Evolutionary conservation across 2,329 filamentous ascomycete species (phyloP), one percentile per base, ranked within the genome.

Genomic region (Lasiodiplodia gonubiensis): DNA sequence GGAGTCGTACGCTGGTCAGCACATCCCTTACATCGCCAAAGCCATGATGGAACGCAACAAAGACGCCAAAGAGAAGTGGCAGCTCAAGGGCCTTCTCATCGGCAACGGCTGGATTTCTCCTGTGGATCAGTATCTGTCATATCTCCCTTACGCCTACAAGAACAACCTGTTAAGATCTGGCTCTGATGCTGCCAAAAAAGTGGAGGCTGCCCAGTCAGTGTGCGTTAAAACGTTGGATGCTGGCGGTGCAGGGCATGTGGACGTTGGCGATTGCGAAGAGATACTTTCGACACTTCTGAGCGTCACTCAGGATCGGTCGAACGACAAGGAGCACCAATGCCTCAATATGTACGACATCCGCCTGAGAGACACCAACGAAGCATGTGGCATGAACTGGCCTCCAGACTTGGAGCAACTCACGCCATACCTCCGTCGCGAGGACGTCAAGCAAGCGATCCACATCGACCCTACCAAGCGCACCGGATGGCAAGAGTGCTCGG

Each of bases 91-190:
- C 10, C 83, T 99, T 23, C 78, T 99, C 42, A 98, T 99, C 69
- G 96, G 96, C 66, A 99, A 99, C 77, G 95, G 94, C 48, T 99
- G 96, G 95, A 94, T 99, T 64, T 92, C 94, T 2, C 94, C 94
- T 1, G 83, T 83, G 8, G 92, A 97, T 59, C 95, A 99, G 77
- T 99, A 98, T 78, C 89, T 90, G 35, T 85, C 94, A 0, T 97
- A 97, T 76, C 83, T 97, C 11, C 86, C 89, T 35, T 98, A 88
- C 74, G 90, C 92, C 52, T 93, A 95, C 77, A 86, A 94, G 68
- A 88, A 89, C 74, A 89, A 88, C 11, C 78, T 99, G 23, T 80
- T 98, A 48, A 76, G 89, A 71, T 87, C 89, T 72, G 90, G 86
- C 30, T 90, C 88, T 3, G 85, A 90, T 4, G 75, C 82, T 10